Evolutionary conservation across 306 rosid genomes (phyloP).

Genomic region (Malus sylvestris): DNA sequence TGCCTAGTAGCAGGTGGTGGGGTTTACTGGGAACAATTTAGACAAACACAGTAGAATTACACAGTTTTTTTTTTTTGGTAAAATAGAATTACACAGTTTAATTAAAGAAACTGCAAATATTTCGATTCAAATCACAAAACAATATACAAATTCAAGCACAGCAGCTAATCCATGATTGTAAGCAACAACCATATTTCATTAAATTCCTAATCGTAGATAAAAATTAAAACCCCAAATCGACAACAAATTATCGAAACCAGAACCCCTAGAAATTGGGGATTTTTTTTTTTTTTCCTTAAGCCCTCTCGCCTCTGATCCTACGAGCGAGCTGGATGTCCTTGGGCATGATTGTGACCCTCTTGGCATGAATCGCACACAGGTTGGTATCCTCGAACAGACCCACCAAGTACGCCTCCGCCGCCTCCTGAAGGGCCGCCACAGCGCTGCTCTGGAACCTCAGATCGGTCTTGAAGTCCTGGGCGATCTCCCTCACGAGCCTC

Average conservation of each 20-base stretch:
- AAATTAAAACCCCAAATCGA: background rate
- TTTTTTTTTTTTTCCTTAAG: background rate
- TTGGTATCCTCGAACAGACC: conserved; percentile 32
- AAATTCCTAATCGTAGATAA: background rate
- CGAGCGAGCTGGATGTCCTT: conserved; percentile 13
- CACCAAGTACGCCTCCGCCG: conserved; percentile 26
- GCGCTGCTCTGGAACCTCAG: conserved; percentile 6
- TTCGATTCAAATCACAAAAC: background rate
- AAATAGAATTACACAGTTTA: background rate
- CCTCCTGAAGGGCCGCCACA: background rate
- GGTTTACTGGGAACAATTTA: too few relatives aligned
- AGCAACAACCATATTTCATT: background rate
- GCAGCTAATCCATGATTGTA: background rate
- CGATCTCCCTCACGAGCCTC: conserved; percentile 28
- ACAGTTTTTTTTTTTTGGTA: too few relatives aligned
- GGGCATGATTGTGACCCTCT: background rate
- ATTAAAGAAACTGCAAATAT: background rate
- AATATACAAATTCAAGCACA: background rate
- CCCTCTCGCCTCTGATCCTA: conserved; percentile 27
- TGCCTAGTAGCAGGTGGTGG: too few relatives aligned
- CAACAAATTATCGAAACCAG: background rate
- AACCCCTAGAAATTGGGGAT: background rate
- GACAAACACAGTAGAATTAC: background rate
- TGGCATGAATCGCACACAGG: background rate
- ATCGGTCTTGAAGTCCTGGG: conserved; percentile 29